Percentiles rank a stretch among this genome's conserved stretches.
These are phyloP conservation scores for Paspalum notatum DNA, from an alignment of 176 grass and related monocot species.

Conservation along the genomic window DNA sequence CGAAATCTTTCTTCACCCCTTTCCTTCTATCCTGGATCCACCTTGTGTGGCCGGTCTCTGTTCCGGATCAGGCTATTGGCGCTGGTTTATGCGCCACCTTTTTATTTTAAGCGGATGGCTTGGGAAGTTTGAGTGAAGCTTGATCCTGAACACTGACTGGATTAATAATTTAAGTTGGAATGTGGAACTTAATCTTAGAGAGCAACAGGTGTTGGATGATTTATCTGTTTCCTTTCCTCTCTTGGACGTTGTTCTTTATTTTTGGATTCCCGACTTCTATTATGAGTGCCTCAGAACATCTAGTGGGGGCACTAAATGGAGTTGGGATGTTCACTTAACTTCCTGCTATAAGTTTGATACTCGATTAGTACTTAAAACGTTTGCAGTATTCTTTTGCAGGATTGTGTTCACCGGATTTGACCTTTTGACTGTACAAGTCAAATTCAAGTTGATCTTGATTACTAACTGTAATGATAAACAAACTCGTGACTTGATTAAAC, in stretches of 20 bases:
- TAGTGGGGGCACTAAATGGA: not conserved
- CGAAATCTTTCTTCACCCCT: not conserved
- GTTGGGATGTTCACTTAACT: not conserved
- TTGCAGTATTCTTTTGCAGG: not conserved
- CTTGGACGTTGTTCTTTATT: not conserved
- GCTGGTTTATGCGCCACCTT: not conserved
- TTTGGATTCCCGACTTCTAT: not conserved
- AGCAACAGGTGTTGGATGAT: not conserved
- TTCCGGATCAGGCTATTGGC: not conserved
- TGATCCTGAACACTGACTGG: not conserved
- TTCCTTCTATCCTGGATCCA: slow-evolving; percentile 13
- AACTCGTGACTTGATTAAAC: not conserved
- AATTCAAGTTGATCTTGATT: slow-evolving; percentile 1
- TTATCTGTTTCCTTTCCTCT: not conserved
- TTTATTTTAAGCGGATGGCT: not conserved
- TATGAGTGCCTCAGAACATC: not conserved
- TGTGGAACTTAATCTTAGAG: not conserved
- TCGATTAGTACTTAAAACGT: not conserved
- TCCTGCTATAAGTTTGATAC: not conserved
- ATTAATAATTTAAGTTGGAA: not conserved
- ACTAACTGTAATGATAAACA: not conserved
- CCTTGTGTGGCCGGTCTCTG: not conserved
- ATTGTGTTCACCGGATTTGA: not conserved
- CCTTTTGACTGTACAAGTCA: not conserved
- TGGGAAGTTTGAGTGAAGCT: not conserved